phyloP scores from a whole-genome alignment of 2,329 filamentous ascomycete species.

The Corinectria fuckeliana region DNA sequence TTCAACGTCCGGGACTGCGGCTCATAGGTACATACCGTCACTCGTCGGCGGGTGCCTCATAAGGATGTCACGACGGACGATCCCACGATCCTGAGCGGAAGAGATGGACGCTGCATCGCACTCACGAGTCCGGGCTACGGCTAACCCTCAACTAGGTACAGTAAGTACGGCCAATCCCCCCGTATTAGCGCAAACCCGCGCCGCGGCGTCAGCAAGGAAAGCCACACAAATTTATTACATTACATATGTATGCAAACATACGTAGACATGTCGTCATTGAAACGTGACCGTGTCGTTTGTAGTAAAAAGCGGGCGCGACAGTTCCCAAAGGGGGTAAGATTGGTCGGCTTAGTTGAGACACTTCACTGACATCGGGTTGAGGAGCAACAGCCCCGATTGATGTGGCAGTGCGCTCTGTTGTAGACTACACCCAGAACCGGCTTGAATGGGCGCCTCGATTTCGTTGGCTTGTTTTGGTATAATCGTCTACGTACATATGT shows the following conservation, averaged over 20 bases:
- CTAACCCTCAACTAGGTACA: too few relatives aligned
- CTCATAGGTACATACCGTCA: conserved; percentile 11
- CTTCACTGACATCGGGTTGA: conserved; percentile 26
- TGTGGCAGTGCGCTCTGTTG: conserved; percentile 20
- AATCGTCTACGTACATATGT: too few relatives aligned
- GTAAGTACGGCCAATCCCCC: conserved; percentile 14
- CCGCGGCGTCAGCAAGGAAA: conserved; percentile 16
- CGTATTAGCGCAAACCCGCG: conserved; percentile 9
- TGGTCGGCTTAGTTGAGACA: conserved; percentile 25
- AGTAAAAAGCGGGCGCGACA: conserved; percentile 24
- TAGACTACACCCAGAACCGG: conserved; percentile 23
- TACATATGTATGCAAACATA: too few relatives aligned
- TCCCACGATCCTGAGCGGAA: conserved; percentile 3
- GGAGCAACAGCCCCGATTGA: conserved; percentile 32
- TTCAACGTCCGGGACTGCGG: conserved; percentile 1
- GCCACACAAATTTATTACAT: too few relatives aligned
- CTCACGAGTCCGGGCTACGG: too few relatives aligned
- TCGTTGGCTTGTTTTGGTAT: not conserved
- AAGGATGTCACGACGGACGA: conserved; percentile 13
- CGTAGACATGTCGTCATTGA: conserved; percentile 36
- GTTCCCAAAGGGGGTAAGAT: conserved; percentile 30
- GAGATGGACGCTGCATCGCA: not conserved
- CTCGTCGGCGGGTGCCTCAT: too few relatives aligned
- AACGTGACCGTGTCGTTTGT: conserved; percentile 19
- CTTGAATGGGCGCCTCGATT: conserved; percentile 6